phyloP scores from a whole-genome alignment of 768 basidiomycete genomes.

The Scleroderma citrinum region DNA sequence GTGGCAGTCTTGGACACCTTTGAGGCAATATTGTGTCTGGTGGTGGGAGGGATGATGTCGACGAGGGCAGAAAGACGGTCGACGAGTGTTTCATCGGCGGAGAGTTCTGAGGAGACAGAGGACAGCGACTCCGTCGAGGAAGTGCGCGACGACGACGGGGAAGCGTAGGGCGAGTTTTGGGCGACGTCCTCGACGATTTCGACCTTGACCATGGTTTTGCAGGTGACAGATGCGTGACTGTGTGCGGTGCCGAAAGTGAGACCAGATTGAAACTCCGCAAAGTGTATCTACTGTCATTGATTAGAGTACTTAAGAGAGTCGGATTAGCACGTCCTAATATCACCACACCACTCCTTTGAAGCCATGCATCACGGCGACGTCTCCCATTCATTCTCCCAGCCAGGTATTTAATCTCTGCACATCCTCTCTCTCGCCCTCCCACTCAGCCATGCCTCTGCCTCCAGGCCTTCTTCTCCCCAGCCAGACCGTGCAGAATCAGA shows the following conservation, averaged over 20 bases:
- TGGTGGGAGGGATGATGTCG: slow-evolving; percentile 92
- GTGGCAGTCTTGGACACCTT: slow-evolving; percentile 54
- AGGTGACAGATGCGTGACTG: slow-evolving; percentile 25
- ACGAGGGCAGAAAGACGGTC: slow-evolving; percentile 89
- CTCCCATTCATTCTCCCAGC: slow-evolving; percentile 29
- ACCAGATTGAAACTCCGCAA: slow-evolving; percentile 21
- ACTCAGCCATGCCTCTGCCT: slow-evolving; percentile 1
- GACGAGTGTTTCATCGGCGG: slow-evolving; percentile 73
- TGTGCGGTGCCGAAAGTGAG: slow-evolving; percentile 4
- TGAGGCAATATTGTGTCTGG: slow-evolving; percentile 68
- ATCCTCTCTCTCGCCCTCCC: not conserved
- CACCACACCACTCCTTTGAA: too few relatives aligned
- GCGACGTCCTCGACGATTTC: slow-evolving; percentile 80
- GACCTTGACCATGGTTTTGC: slow-evolving; percentile 82
- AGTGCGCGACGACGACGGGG: slow-evolving; percentile 68
- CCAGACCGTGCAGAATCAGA: slow-evolving; percentile 71
- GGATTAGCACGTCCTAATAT: not conserved
- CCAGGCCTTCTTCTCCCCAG: slow-evolving; percentile 59
- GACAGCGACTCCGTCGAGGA: slow-evolving; percentile 68
- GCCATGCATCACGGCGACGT: slow-evolving; percentile 21
- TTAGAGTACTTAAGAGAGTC: slow-evolving; percentile 6
- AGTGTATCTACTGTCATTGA: slow-evolving; percentile 11
- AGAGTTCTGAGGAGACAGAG: slow-evolving; percentile 67
- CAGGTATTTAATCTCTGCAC: slow-evolving; percentile 15
- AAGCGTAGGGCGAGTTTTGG: slow-evolving; percentile 63